Conservation (phyloP, 805 yeast genomes). For the Cyberlindnera nakhonratchasimensis region DNA sequence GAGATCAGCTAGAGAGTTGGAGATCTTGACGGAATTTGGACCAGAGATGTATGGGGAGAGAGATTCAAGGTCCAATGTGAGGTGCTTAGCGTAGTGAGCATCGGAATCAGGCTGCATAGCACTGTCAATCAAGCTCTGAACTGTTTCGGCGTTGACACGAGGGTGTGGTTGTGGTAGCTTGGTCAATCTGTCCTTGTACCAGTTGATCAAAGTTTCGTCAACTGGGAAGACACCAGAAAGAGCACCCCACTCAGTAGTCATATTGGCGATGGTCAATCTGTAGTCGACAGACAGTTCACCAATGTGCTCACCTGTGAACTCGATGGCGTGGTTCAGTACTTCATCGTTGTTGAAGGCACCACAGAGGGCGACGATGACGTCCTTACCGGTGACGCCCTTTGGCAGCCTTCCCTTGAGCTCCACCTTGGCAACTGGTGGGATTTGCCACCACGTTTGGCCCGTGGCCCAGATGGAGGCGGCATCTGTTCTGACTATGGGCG, state of each 20-base stretch:
- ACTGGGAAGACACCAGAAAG: slow-evolving; percentile 97
- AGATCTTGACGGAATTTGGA: slow-evolving; percentile 94
- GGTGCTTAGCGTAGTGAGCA: slow-evolving; percentile 85
- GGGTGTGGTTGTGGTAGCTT: slow-evolving; percentile 72
- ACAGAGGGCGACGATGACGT: slow-evolving; percentile 93
- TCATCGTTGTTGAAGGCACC: slow-evolving; percentile 91
- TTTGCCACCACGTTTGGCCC: slow-evolving; percentile 99
- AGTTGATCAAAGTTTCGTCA: slow-evolving; percentile 70
- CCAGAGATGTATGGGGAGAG: slow-evolving; percentile 91
- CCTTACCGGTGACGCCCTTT: slow-evolving; percentile 90
- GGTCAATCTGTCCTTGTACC: slow-evolving; percentile 65
- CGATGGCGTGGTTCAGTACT: slow-evolving; percentile 90
- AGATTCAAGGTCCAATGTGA: slow-evolving; percentile 74
- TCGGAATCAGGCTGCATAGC: slow-evolving; percentile 56
- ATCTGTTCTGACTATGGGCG: slow-evolving; percentile 97
- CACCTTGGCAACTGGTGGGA: slow-evolving; percentile 96
- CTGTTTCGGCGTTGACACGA: slow-evolving; percentile 63
- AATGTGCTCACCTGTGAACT: slow-evolving; percentile 83
- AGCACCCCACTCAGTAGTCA: slow-evolving; percentile 99
- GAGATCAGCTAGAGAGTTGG: slow-evolving; percentile 73
- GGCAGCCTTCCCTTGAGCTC: slow-evolving; percentile 81
- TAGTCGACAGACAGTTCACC: slow-evolving; percentile 70
- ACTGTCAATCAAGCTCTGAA: slow-evolving; percentile 48
- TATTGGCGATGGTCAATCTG: slow-evolving; percentile 89
- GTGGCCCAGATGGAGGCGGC: slow-evolving; percentile 99